Conservation (phyloP, 2,329 filamentous ascomycete species). For the Neonectria sp. region DNA sequence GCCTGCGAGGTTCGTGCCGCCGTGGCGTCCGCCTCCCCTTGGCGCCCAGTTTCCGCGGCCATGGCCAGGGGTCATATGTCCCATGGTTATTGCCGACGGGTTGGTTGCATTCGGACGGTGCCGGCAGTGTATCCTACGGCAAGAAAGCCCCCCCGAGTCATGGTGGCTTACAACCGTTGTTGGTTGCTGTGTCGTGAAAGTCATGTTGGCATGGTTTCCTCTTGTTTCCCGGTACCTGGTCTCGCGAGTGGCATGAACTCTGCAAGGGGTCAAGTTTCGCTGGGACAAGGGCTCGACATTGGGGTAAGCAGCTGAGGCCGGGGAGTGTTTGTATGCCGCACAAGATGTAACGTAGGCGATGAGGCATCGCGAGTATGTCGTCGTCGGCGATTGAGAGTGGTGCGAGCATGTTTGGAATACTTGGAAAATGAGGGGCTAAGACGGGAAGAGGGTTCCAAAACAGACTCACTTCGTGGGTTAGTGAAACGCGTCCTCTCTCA, state of each 20-base stretch:
- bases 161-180: slow-evolving; percentile 1
- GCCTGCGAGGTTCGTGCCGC: not conserved
- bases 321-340: not conserved
- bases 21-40: slow-evolving; percentile 7
- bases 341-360: slow-evolving; percentile 21
- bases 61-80: not conserved
- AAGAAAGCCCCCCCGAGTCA: slow-evolving; percentile 9
- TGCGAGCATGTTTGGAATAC: slow-evolving; percentile 17
- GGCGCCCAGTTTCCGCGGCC: not conserved
- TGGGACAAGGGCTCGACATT: slow-evolving; percentile 1
- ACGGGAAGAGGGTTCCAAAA: slow-evolving; percentile 13
- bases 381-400: slow-evolving; percentile 1
- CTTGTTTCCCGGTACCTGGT: slow-evolving; percentile 2
- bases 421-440: not conserved
- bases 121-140: not conserved
- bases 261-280: not conserved
- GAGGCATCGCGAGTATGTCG: not conserved
- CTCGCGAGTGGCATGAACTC: not conserved
- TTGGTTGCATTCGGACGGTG: not conserved
- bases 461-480: slow-evolving; percentile 16
- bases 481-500: slow-evolving; percentile 10
- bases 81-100: slow-evolving; percentile 8
- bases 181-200: not conserved
- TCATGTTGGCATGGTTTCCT: slow-evolving; percentile 8
- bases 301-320: not conserved